Evolutionary conservation across 179 eudicot genomes (phyloP).

Genomic region (Patellifolia procumbens): DNA sequence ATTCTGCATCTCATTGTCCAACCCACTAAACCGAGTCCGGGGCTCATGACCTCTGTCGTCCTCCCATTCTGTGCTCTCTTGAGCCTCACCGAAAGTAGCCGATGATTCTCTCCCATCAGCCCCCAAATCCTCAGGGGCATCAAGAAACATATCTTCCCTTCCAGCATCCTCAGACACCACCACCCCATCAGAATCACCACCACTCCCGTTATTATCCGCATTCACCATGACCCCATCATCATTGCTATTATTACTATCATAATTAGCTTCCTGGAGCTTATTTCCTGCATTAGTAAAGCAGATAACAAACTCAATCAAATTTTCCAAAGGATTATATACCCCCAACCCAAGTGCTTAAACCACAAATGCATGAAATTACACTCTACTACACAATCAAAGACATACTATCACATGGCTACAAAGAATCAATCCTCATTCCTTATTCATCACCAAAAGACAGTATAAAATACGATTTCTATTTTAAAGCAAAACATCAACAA

Average conservation of each 20-base stretch:
- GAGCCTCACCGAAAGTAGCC: slow-evolving; percentile 46
- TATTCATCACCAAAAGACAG: neutral
- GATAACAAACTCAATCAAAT: slow-evolving; percentile 1
- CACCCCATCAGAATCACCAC: slow-evolving; percentile 60
- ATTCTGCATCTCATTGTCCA: slow-evolving; percentile 58
- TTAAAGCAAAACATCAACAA: neutral
- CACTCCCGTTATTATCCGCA: slow-evolving; percentile 49
- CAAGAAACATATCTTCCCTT: slow-evolving; percentile 90
- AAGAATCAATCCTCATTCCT: neutral
- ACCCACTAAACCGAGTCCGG: slow-evolving; percentile 40
- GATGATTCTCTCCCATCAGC: slow-evolving; percentile 52
- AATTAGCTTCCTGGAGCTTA: slow-evolving; percentile 45
- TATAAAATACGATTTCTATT: too few relatives aligned
- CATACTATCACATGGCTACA: neutral
- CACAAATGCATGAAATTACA: too few relatives aligned
- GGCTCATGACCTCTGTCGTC: slow-evolving; percentile 38
- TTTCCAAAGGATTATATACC: neutral
- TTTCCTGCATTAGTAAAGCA: slow-evolving; percentile 36
- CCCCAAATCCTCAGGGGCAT: slow-evolving; percentile 87
- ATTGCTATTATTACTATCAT: slow-evolving; percentile 37
- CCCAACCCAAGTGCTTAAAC: neutral
- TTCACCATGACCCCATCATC: slow-evolving; percentile 51
- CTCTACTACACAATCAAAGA: neutral
- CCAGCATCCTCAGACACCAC: slow-evolving; percentile 76
- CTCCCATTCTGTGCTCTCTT: slow-evolving; percentile 44